Evolutionary conservation across 495 filamentous ascomycete genomes (phyloP).

Genomic region (Lindgomyces ingoldianus): DNA sequence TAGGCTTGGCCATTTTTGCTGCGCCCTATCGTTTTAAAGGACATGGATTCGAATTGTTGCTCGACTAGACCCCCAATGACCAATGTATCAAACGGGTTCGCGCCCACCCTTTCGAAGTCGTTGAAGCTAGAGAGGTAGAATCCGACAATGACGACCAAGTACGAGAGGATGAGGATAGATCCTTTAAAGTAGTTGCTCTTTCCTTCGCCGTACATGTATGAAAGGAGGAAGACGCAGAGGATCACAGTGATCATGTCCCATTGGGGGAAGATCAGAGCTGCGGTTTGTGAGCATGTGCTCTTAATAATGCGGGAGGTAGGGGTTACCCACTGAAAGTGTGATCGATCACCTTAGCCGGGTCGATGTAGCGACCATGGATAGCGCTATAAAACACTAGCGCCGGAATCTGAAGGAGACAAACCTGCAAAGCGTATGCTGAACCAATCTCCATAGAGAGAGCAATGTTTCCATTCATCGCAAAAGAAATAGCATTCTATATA

Average conservation of each 20-base stretch:
- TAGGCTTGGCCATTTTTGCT: slow-evolving; percentile 14
- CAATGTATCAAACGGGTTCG: slow-evolving; percentile 39
- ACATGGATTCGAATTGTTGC: slow-evolving; percentile 30
- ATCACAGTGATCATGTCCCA: slow-evolving; percentile 99
- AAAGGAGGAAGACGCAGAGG: slow-evolving; percentile 93
- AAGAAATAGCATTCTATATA: slow-evolving; percentile 93
- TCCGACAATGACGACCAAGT: slow-evolving; percentile 87
- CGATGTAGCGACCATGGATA: slow-evolving; percentile 53
- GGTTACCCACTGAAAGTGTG: slow-evolving; percentile 73
- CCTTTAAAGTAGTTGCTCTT: slow-evolving; percentile 96
- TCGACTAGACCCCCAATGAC: slow-evolving; percentile 30
- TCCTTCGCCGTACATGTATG: slow-evolving; percentile 97
- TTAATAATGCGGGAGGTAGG: background rate
- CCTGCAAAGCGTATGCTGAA: slow-evolving; percentile 94
- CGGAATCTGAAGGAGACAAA: slow-evolving; percentile 95
- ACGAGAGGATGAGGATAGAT: slow-evolving; percentile 89
- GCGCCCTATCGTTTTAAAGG: slow-evolving; percentile 28
- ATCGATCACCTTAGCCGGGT: slow-evolving; percentile 60
- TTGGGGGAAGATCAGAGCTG: slow-evolving; percentile 90
- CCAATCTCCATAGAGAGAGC: slow-evolving; percentile 99
- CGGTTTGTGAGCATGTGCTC: slow-evolving; percentile 19
- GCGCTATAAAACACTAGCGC: slow-evolving; percentile 91
- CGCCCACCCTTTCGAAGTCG: slow-evolving; percentile 59
- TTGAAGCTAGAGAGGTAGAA: slow-evolving; percentile 86
- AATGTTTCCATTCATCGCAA: slow-evolving; percentile 99